phyloP scores from a whole-genome alignment of 352 stramenopile genomes.

The Globisporangium rhizosaccharum region DNA sequence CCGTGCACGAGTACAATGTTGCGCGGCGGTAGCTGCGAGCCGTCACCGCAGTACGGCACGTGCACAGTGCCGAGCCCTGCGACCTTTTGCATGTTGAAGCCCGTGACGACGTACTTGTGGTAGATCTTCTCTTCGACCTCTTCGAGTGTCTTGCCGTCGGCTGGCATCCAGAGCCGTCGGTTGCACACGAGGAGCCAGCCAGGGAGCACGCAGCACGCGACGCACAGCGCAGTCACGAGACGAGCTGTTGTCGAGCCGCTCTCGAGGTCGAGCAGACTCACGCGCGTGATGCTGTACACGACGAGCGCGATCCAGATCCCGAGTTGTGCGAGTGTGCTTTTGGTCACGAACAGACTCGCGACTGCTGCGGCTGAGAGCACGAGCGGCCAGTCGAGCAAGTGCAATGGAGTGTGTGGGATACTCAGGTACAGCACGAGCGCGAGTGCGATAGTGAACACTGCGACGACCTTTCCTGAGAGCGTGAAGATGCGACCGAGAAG shows the following conservation, averaged over 20 bases:
- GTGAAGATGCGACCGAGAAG: conserved; percentile 45
- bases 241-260: conserved; percentile 21
- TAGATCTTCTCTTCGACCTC: conserved; percentile 65
- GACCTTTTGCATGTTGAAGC: conserved; percentile 48
- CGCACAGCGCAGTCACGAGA: conserved; percentile 31
- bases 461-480: conserved; percentile 30
- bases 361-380: conserved; percentile 37
- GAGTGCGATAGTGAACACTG: conserved; percentile 15
- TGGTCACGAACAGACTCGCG: conserved; percentile 5
- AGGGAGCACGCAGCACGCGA: conserved; percentile 41
- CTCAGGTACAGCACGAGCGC: conserved; percentile 51
- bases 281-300: conserved; percentile 45
- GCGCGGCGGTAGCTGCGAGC: conserved; percentile 36
- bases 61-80: conserved; percentile 69
- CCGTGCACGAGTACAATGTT: conserved; percentile 74
- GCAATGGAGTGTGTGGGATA: conserved; percentile 38
- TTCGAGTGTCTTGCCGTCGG: conserved; percentile 41
- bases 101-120: conserved; percentile 50
- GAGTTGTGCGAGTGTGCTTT: conserved; percentile 13
- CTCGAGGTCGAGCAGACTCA: conserved; percentile 31
- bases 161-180: conserved; percentile 49
- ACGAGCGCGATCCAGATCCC: conserved; percentile 25
- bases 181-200: conserved; percentile 46
- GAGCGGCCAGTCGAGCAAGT: conserved; percentile 52
- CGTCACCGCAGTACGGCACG: conserved; percentile 66